These are phyloP conservation scores for Extremus antarcticus DNA, from an alignment of 495 filamentous ascomycete genomes.

Conservation along the genomic window DNA sequence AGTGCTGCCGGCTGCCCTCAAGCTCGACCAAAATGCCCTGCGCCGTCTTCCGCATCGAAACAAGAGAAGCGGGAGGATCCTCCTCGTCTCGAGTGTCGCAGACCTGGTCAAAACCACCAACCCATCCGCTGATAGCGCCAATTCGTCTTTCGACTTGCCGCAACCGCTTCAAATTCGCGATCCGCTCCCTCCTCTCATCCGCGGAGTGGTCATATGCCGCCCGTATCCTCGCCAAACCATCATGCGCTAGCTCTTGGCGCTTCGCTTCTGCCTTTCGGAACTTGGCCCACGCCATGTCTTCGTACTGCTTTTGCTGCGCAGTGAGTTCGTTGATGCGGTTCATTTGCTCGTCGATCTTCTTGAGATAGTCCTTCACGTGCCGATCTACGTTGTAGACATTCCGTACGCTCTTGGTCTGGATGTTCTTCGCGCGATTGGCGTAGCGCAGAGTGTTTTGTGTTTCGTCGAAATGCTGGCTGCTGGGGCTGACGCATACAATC, in stretches of 20 bases:
- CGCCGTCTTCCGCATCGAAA: slow-evolving; percentile 74
- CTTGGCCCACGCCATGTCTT: slow-evolving; percentile 74
- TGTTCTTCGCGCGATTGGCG: slow-evolving; percentile 97
- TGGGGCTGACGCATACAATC: slow-evolving; percentile 98
- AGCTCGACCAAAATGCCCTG: slow-evolving; percentile 79
- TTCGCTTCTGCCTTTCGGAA: slow-evolving; percentile 82
- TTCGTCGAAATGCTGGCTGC: slow-evolving; percentile 94
- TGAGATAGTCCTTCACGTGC: slow-evolving; percentile 95
- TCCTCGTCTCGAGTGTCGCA: slow-evolving; percentile 54
- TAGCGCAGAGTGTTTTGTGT: slow-evolving; percentile 98
- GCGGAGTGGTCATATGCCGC: slow-evolving; percentile 73
- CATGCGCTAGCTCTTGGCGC: slow-evolving; percentile 63
- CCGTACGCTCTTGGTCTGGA: slow-evolving; percentile 96
- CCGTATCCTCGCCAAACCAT: slow-evolving; percentile 71
- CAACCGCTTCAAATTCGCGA: slow-evolving; percentile 68
- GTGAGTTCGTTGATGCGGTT: slow-evolving; percentile 87
- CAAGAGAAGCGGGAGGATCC: slow-evolving; percentile 52
- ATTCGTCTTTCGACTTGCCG: slow-evolving; percentile 78
- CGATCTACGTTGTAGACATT: slow-evolving; percentile 99
- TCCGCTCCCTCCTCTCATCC: slow-evolving; percentile 68
- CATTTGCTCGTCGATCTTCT: slow-evolving; percentile 96
- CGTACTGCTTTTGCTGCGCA: slow-evolving; percentile 82
- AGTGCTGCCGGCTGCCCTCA: slow-evolving; percentile 78
- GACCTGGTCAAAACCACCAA: slow-evolving; percentile 79
- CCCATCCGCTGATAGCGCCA: slow-evolving; percentile 74